Conservation (phyloP, 2,329 filamentous ascomycete species). For the Fusarium sp. region DNA sequence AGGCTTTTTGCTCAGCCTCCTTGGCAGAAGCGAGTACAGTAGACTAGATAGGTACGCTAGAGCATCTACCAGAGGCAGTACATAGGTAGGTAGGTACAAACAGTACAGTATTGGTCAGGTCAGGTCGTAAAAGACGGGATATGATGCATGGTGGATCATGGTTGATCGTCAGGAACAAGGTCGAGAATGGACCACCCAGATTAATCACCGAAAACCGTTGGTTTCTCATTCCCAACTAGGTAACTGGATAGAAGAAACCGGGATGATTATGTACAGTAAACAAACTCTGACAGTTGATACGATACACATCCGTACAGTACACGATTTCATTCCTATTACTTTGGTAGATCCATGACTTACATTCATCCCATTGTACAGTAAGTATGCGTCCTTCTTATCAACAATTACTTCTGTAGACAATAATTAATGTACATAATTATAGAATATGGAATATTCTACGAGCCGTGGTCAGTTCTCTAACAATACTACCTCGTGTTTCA, state of each 20-base stretch:
- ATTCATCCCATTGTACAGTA: not conserved
- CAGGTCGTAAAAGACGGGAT: constrained; percentile 3
- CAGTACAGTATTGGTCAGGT: not conserved
- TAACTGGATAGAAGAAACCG: not conserved
- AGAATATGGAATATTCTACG: not conserved
- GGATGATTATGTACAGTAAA: not conserved
- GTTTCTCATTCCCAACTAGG: constrained; percentile 24
- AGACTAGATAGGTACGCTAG: not conserved
- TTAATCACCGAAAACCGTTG: constrained; percentile 15
- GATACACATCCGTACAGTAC: not conserved
- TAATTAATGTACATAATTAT: not conserved
- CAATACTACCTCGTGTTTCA: constrained; percentile 17
- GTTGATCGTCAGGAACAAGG: constrained; percentile 14
- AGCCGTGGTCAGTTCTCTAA: not conserved
- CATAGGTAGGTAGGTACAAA: not conserved
- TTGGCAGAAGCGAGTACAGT: constrained; percentile 4
- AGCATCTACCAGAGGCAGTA: not conserved
- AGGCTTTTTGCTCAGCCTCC: constrained; percentile 18
- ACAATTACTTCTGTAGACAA: not conserved
- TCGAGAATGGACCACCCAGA: constrained; percentile 23
- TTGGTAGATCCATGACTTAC: constrained; percentile 11
- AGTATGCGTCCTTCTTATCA: not conserved
- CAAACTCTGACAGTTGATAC: constrained; percentile 5
- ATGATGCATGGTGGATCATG: not conserved
- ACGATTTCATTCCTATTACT: not conserved